phyloP scores from a whole-genome alignment of 352 stramenopile species.

The Halophytophthora polymorphica region DNA sequence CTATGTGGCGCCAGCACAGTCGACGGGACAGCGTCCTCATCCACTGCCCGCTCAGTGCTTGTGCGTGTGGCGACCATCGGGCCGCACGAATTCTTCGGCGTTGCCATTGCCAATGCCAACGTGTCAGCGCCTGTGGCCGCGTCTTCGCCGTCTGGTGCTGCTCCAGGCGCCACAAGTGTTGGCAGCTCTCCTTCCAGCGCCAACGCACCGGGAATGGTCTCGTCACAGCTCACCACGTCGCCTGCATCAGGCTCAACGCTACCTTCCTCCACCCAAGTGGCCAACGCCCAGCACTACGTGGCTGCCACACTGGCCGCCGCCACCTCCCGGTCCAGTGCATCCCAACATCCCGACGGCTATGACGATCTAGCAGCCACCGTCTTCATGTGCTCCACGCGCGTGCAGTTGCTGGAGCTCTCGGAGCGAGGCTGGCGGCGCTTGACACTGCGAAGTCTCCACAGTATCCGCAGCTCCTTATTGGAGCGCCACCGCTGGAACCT shows the following conservation, averaged over 20 bases:
- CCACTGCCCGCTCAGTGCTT: conserved; percentile 32
- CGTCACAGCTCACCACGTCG: background rate
- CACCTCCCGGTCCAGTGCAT: conserved; percentile 3
- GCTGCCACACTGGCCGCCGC: conserved; percentile 22
- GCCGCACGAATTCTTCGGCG: conserved; percentile 64
- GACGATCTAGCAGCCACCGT: conserved; percentile 36
- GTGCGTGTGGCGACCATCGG: conserved; percentile 69
- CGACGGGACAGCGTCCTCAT: conserved; percentile 4
- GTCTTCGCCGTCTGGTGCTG: background rate
- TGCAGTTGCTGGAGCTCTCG: conserved; percentile 60
- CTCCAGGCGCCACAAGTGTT: background rate
- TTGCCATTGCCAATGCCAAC: conserved; percentile 41
- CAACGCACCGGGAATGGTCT: background rate
- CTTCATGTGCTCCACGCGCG: conserved; percentile 60
- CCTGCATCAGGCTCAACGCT: background rate
- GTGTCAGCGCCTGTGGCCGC: conserved; percentile 9
- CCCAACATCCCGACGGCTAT: background rate
- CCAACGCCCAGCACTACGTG: conserved; percentile 19
- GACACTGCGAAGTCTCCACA: conserved; percentile 33
- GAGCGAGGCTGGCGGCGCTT: conserved; percentile 64
- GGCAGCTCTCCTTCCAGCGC: background rate
- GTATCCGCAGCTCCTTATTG: conserved; percentile 43
- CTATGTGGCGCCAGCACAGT: conserved; percentile 12
- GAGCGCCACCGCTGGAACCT: conserved; percentile 65
- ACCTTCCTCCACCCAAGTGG: conserved; percentile 1